Percentiles rank a stretch among this genome's conserved stretches.
Conservation (phyloP, 2,329 filamentous ascomycete species). For the Colletotrichum magnum region DNA sequence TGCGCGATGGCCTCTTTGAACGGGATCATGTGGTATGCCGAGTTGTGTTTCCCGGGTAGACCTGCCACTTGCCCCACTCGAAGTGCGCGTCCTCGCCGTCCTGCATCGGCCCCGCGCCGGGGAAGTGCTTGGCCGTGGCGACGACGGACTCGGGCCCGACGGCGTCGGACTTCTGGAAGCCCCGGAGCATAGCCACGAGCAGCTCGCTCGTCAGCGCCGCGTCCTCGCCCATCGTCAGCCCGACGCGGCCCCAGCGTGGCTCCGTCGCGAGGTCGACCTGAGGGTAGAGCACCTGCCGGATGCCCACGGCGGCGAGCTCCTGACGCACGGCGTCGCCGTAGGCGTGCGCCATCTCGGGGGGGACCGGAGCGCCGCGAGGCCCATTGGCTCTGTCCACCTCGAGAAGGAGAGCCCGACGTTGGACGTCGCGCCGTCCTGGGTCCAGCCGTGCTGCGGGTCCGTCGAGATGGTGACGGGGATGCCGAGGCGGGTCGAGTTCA, state of each 20-base stretch:
- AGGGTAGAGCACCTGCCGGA: slow-evolving; percentile 10
- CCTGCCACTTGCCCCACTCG: background rate
- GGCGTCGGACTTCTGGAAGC: background rate
- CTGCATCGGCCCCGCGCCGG: slow-evolving; percentile 6
- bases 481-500: background rate
- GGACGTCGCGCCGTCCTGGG: slow-evolving; percentile 2
- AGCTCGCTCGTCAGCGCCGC: background rate
- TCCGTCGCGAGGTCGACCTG: slow-evolving; percentile 19
- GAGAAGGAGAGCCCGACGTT: slow-evolving; percentile 9
- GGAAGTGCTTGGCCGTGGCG: slow-evolving; percentile 6
- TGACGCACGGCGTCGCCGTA: slow-evolving; percentile 12
- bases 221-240: slow-evolving; percentile 7
- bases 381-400: slow-evolving; percentile 8
- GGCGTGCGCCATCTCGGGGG: background rate
- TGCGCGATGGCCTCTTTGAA: slow-evolving; percentile 3
- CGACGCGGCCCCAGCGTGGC: background rate
- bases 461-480: slow-evolving; percentile 14
- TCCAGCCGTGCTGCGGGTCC: slow-evolving; percentile 14
- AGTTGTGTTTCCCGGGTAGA: slow-evolving; percentile 8
- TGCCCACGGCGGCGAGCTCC: slow-evolving; percentile 10
- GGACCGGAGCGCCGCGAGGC: slow-evolving; percentile 2
- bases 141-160: background rate
- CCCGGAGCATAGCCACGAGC: background rate
- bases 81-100: slow-evolving; percentile 17
- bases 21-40: background rate